Conservation (phyloP, 306 rosid species). For the Cicer cuneatum region DNA sequence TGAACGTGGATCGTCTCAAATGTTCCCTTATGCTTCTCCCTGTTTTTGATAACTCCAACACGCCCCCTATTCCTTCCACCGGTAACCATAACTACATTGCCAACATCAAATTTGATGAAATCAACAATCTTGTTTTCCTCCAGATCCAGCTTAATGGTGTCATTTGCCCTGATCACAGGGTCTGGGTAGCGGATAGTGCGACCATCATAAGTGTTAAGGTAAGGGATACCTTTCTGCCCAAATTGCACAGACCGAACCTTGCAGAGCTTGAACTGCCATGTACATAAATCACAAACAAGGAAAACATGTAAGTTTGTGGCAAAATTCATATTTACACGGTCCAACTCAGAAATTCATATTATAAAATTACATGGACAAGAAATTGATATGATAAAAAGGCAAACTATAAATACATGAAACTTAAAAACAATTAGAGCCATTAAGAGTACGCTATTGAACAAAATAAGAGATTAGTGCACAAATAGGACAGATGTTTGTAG, state of each 20-base stretch:
- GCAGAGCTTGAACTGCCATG: conserved; percentile 75
- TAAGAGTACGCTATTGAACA: neutral
- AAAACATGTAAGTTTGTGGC: neutral
- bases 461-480: neutral
- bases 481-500: neutral
- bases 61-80: conserved; percentile 78
- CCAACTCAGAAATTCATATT: neutral
- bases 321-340: neutral
- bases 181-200: conserved; percentile 91
- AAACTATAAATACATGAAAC: neutral
- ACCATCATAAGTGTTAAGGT: conserved; percentile 80
- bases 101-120: conserved; percentile 79
- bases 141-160: conserved; percentile 79
- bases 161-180: conserved; percentile 79
- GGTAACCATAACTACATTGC: conserved; percentile 82
- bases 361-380: neutral
- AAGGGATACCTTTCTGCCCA: conserved; percentile 85
- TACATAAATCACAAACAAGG: neutral
- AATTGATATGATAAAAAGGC: neutral
- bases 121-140: conserved; percentile 69
- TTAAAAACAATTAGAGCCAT: neutral
- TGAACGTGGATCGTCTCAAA: conserved; percentile 4
- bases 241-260: conserved; percentile 79
- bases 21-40: conserved; percentile 15
- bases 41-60: conserved; percentile 19